Conservation (phyloP, 2,329 filamentous ascomycete genomes). For the Nannizziopsis arthrosporioides region DNA sequence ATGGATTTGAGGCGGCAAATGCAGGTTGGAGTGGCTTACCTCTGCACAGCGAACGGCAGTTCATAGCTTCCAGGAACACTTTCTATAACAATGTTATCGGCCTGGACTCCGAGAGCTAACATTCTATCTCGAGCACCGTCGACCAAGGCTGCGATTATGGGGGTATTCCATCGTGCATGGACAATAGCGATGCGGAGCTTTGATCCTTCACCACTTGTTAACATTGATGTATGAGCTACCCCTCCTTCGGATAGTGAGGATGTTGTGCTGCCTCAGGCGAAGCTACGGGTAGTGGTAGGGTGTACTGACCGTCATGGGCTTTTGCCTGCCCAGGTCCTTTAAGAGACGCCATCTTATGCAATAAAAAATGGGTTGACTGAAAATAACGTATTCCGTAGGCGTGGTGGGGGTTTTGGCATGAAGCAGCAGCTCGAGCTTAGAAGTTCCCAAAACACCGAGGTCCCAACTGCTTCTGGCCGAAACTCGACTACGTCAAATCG, state of each 20-base stretch:
- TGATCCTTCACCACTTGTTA: conserved; percentile 26
- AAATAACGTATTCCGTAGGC: neutral
- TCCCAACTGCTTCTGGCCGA: neutral
- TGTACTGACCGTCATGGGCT: conserved; percentile 43
- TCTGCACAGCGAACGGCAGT: conserved; percentile 78
- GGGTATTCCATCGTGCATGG: conserved; percentile 88
- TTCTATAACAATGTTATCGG: conserved; percentile 79
- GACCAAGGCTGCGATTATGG: conserved; percentile 77
- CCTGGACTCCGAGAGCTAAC: conserved; percentile 64
- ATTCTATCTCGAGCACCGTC: conserved; percentile 69
- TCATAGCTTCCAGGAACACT: conserved; percentile 92
- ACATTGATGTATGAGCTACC: neutral
- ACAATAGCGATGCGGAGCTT: conserved; percentile 83
- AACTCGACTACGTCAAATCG: no score
- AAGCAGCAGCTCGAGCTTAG: neutral
- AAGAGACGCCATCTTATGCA: conserved; percentile 40
- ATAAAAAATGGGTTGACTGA: no score
- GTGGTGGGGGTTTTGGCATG: neutral
- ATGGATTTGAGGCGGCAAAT: no score
- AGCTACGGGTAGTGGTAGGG: neutral
- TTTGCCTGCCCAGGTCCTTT: conserved; percentile 53
- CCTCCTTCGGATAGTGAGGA: neutral
- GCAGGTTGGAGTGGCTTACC: conserved; percentile 40
- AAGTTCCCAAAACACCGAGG: neutral
- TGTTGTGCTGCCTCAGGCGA: neutral